Evolutionary conservation across 2,329 filamentous ascomycete species (phyloP).

Genomic region (Waltergamsia citrina): DNA sequence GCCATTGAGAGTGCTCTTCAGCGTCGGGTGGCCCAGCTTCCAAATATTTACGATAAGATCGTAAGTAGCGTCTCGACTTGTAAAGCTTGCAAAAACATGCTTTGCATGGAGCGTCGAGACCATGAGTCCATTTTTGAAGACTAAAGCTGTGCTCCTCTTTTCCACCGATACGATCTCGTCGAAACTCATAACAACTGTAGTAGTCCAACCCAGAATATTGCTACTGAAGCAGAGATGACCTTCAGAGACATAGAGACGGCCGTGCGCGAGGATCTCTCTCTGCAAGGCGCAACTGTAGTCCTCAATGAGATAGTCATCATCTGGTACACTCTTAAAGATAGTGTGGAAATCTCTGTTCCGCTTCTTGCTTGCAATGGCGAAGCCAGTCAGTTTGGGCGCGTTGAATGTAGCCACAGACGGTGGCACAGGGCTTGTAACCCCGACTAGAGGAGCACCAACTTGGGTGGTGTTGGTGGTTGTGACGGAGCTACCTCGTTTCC

Average conservation of each 20-base stretch:
- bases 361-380: slow-evolving; percentile 92
- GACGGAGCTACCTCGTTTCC: slow-evolving; percentile 76
- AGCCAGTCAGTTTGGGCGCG: slow-evolving; percentile 77
- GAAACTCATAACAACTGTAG: slow-evolving; percentile 94
- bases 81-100: slow-evolving; percentile 91
- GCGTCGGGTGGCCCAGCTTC: slow-evolving; percentile 89
- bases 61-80: slow-evolving; percentile 91
- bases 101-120: slow-evolving; percentile 93
- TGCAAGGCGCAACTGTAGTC: slow-evolving; percentile 97
- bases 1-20: slow-evolving; percentile 87
- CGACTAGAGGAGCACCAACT: slow-evolving; percentile 62
- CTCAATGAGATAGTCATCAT: slow-evolving; percentile 96
- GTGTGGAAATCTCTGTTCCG: slow-evolving; percentile 92
- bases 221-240: slow-evolving; percentile 97
- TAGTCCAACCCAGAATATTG: slow-evolving; percentile 97
- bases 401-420: slow-evolving; percentile 48
- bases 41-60: slow-evolving; percentile 96
- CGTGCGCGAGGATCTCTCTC: slow-evolving; percentile 89
- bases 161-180: slow-evolving; percentile 96
- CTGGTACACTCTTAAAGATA: slow-evolving; percentile 91
- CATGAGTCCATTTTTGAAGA: slow-evolving; percentile 96
- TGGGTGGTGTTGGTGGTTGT: slow-evolving; percentile 45
- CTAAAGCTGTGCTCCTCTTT: slow-evolving; percentile 87
- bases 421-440: slow-evolving; percentile 61
- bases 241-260: slow-evolving; percentile 90